Evolutionary conservation across 2,329 filamentous ascomycete species (phyloP).

Genomic region (Pseudopyrenochaeta lycopersici): DNA sequence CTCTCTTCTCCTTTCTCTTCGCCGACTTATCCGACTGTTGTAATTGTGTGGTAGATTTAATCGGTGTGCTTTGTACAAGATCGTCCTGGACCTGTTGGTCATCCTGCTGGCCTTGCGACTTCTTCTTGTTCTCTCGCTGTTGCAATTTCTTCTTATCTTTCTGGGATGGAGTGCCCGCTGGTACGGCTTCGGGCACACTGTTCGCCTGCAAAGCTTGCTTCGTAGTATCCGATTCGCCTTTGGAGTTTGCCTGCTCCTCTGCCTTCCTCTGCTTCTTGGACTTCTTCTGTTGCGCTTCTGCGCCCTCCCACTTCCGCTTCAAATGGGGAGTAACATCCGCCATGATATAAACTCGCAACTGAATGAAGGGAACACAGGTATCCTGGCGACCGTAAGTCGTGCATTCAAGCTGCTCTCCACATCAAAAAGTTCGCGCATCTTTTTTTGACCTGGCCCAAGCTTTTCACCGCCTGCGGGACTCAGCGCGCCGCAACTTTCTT

Average conservation of each 20-base stretch:
- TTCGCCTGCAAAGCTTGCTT: conserved; percentile 16
- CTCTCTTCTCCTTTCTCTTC: conserved; percentile 19
- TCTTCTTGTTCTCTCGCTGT: conserved; percentile 11
- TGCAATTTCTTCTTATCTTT: conserved; percentile 17
- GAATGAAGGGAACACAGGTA: neutral
- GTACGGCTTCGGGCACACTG: conserved; percentile 12
- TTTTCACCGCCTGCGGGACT: conserved; percentile 41
- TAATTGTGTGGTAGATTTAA: conserved; percentile 4
- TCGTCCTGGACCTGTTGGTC: neutral
- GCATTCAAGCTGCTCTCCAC: neutral
- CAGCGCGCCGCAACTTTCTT: conserved; percentile 47
- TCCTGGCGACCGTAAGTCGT: neutral
- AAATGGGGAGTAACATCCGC: conserved; percentile 33
- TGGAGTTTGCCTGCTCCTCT: conserved; percentile 24
- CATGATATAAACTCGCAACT: conserved; percentile 23
- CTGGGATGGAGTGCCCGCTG: conserved; percentile 14
- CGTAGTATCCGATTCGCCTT: conserved; percentile 16
- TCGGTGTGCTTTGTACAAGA: neutral
- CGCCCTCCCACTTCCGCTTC: conserved; percentile 43
- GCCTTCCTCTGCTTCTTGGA: conserved; percentile 39
- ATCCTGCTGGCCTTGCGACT: conserved; percentile 7
- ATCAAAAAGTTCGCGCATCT: conserved; percentile 30
- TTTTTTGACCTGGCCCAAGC: conserved; percentile 35
- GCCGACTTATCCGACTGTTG: conserved; percentile 10
- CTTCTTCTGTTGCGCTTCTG: conserved; percentile 37